phyloP scores from a whole-genome alignment of 495 filamentous ascomycete genomes.

The Neurospora sp. region DNA sequence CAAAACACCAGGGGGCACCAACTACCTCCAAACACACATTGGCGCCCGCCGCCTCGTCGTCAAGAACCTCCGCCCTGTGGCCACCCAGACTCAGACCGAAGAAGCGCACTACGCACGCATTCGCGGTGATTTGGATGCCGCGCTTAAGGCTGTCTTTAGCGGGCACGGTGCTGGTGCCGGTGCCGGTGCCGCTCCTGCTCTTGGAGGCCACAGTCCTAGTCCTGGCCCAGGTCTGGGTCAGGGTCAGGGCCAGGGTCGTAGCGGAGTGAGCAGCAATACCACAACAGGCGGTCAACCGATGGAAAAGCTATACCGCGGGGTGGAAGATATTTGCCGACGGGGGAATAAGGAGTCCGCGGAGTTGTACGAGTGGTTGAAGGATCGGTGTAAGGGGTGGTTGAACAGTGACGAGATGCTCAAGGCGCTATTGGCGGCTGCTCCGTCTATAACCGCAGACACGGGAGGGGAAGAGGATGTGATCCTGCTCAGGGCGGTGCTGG shows the following conservation, averaged over 20 bases:
- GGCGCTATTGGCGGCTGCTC: conserved; percentile 29
- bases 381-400: conserved; percentile 55
- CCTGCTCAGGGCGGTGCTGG: conserved; percentile 52
- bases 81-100: conserved; percentile 29
- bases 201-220: not conserved
- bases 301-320: conserved; percentile 80
- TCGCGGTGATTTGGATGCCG: conserved; percentile 60
- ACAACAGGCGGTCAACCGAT: conserved; percentile 41
- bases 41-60: conserved; percentile 77
- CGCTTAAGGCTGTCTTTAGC: conserved; percentile 61
- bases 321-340: conserved; percentile 80
- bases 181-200: not conserved
- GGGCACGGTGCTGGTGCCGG: not conserved
- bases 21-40: conserved; percentile 42
- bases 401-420: conserved; percentile 41
- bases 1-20: not conserved
- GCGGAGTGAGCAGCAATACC: not conserved
- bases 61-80: conserved; percentile 67
- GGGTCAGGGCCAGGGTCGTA: not conserved
- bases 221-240: not conserved
- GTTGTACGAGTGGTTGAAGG: conserved; percentile 51
- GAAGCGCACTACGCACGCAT: conserved; percentile 61
- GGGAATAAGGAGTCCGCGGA: conserved; percentile 46
- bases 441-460: conserved; percentile 11
- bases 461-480: conserved; percentile 47